Evolutionary conservation across 169 alveolate species (phyloP), one percentile per base, ranked within the genome.

Genomic region (Fabrea salina): DNA sequence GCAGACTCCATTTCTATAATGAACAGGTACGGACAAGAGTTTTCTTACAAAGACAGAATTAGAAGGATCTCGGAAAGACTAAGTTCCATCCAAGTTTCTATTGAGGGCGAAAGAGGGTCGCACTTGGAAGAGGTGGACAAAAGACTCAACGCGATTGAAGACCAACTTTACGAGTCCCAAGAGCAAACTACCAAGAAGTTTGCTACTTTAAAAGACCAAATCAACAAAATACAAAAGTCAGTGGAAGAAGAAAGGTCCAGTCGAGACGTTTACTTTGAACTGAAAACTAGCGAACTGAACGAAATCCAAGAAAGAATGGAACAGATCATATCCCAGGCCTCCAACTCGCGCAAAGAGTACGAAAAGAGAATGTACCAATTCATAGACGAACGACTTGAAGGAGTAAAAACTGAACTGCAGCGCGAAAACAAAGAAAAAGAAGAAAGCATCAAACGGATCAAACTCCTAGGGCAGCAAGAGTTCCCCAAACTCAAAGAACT

Each of bases 191-290:
- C 53, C 25, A 61, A 61, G 39, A 61, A 37, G 54, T 54, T 54
- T 33, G 6, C 66, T 8, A 11, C 74, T 13, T 16, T 61, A n/a
- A 61, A 61, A 61, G 74, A 61, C 19, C 41, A 61, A 32, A 16
- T 61, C 49, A 16, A 32, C 32, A 61, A 61, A 61, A 61, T 61
- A n/a, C 41, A 61, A 61, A 61, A 61, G 39, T 16, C 74, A 25
- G 27, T 61, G 7, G 74, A 61, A 47, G 74, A 61, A 61, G 74
- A 61, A 61, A 0, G 16, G 16, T 30, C 16, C 1, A 22, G n/a
- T 7, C 74, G 74, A 8, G 74, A 61, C 41, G 16, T 51, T 11
- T 61, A 33, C 25, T 61, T 61, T 37, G 74, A 61, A 61, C n/a
- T 61, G 19, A 61, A 61, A 30, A 33, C 74, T 32, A 47, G 32